Evolutionary conservation across 2,329 filamentous ascomycete genomes (phyloP), one percentile per base, ranked within the genome.

Genomic region (Pseudogymnoascus sp.): DNA sequence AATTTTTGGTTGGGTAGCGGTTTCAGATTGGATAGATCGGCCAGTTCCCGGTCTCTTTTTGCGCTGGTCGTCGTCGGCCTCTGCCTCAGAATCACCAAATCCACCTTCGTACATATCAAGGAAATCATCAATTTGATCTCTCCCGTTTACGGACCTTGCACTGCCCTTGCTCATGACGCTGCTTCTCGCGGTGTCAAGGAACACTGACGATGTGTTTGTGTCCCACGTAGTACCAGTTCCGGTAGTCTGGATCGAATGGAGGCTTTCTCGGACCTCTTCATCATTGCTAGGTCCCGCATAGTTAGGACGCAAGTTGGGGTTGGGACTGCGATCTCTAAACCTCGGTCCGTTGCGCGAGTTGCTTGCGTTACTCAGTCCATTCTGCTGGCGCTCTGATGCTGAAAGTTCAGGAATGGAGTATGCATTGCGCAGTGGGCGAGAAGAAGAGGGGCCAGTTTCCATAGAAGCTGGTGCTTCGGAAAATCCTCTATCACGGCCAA

Each of bases 91-190:
- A 68, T 81, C 81, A 61, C 75, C 77, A 68, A 87, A 87, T 10
- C 84, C 84, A 65, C 80, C 78, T 70, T 86, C 84, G 71, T 87
- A 88, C 77, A 86, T 85, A 70, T 82, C 85, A 74, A 90, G 87
- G 61, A 91, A 81, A 76, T 87, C 84, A 67, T 87, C 84, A 33
- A 88, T 76, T 65, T 85, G 83, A 64, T 82, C 78, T 13, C 76
- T 73, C 39, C 71, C 74, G 65, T 77, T 73, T 73, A 80, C 81
- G 64, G 78, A 94, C 75, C 76, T 88, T 60, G 86, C 80, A 76
- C 89, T 95, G 63, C 85, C 84, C 67, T 89, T 91, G 3, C 91
- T 94, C 65, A 87, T 73, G 58, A 94, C 80, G 70, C 92, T 96
- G 72, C 90, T 95, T 64, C 90, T 82, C 70, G 93, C 90, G 1